Base-by-base conservation (phyloP, 2,329 filamentous ascomycete species). In the Calonectria henricotiae region DNA sequence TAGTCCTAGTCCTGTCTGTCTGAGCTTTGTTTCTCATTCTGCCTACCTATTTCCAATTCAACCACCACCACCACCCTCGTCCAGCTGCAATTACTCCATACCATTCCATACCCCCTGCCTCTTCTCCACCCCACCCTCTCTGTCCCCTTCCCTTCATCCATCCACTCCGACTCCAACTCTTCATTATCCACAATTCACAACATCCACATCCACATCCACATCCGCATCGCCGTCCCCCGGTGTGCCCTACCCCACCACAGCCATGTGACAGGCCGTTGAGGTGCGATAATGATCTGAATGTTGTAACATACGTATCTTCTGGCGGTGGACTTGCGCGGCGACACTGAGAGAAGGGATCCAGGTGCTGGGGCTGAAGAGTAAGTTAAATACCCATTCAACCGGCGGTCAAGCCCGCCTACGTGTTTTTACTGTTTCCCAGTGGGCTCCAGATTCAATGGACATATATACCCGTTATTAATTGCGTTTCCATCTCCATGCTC, bases 241-340 rank as follows among this genome's bases (percentile, higher is more conserved):
- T 62, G 58, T 60, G 55, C 65, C 46, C 46, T 68, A 68, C 73
- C 65, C 75, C 75, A 77, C 75, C 66, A 37, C 67, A 47, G 54
- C 69, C 70, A 69, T 76, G 74, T 74, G 70, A 76, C 67, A 74
- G 70, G 70, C 69, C 69, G 64, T 68, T 62, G 67, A 75, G 70
- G 74, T 70, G 73, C 75, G 67, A 75, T 65, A 69, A 70, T 74
- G 70, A 77, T 74, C 71, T 76, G 35, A 55, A 65, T 43, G 27
- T 39, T 51, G 32, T 39, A 39, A 39, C 49, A 61, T 25, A 44
- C 35, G 74, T 76, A 75, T 73, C 71, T 68, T 66, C 67, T 47
- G 17, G 25, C 63, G 39, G 63, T 23, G 62, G 47, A 51, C 65
- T 61, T 47, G 67, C 65, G 75, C 70, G 54, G 71, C 63, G 58